These are phyloP conservation scores for Canavalia ensiformis DNA, from an alignment of 306 rosid genomes.

Conservation along the genomic window DNA sequence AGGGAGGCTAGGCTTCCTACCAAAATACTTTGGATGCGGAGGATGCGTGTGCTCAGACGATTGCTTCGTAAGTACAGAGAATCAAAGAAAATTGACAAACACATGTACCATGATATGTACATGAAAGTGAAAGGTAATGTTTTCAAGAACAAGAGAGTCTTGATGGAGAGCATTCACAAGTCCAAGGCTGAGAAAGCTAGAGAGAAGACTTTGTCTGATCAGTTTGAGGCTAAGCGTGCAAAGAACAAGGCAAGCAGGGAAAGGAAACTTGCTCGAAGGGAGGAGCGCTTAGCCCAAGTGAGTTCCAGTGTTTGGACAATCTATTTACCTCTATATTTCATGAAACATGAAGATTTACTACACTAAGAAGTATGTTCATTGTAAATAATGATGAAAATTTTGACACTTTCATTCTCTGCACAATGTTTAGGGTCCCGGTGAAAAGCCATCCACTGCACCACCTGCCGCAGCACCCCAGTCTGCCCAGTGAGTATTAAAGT, in stretches of 20 bases:
- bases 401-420: neutral
- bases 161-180: constrained; percentile 63
- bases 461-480: constrained; percentile 59
- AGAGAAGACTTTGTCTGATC: constrained; percentile 60
- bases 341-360: neutral
- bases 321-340: neutral
- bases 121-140: constrained; percentile 62
- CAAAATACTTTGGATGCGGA: constrained; percentile 56
- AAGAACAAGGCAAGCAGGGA: constrained; percentile 68
- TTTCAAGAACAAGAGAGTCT: constrained; percentile 59
- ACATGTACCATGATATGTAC: constrained; percentile 61
- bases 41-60: constrained; percentile 58
- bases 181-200: constrained; percentile 61
- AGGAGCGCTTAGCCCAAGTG: constrained; percentile 59
- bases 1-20: constrained; percentile 64
- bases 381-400: neutral
- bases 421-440: constrained; percentile 75
- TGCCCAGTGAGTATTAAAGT: constrained; percentile 61
- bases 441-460: constrained; percentile 55
- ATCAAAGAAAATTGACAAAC: constrained; percentile 58
- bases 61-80: constrained; percentile 58
- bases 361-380: neutral
- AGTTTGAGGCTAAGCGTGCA: constrained; percentile 62
- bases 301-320: constrained; percentile 12
- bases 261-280: constrained; percentile 54